Base-by-base conservation (phyloP, 257 asterid genomes). In the Nicotiana benthamiana region DNA sequence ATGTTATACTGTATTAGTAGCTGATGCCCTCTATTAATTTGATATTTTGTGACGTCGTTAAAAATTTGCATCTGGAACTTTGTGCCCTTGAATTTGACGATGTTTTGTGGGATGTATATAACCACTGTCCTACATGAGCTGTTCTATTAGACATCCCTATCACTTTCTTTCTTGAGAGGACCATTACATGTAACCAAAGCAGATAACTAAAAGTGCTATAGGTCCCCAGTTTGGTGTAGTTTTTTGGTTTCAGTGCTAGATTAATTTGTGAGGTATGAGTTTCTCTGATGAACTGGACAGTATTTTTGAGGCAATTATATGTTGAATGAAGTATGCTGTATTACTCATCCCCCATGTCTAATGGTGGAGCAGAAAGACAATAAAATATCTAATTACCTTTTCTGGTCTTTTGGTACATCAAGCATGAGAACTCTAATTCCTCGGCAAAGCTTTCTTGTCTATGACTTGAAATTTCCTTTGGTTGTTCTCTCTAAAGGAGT, bases 161-260 rank as follows among this genome's bases (percentile, higher is more conserved):
- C 30, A 15, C 8, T 24, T 74, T 48, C 17, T 74, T 6, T 74
- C 79, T 74, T 48, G 26, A 26, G 61, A 48, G 59, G 62, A 51
- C 56, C 56, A 51, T 26, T 74, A 72, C 78, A 15, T 48, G 26
- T 48, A 48, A 48, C 61, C 61, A 74, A 5, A 48, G 16, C 43
- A 48, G 48, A 46, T 24, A 74, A 74, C 24, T 48, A 74, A 60
- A 22, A 70, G 59, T 70, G 77, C 59, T 70, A 26, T 16, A 26
- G 53, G 28, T 34, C 18, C 75, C 18, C n/a, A 67, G 9, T 67
- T 9, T 34, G 53, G 10, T 67, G 5, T 66, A 30, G 40, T 72
- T 74, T 7, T 59, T 74, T 74, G 22, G 60, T 70, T 70, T 74
- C 79, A 74, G 78, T 72, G 46, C 46, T 64, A 16, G 74, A 65